Evolutionary conservation across 148 eudicot species (phyloP).

Genomic region (Mesembryanthemum crystallinum): DNA sequence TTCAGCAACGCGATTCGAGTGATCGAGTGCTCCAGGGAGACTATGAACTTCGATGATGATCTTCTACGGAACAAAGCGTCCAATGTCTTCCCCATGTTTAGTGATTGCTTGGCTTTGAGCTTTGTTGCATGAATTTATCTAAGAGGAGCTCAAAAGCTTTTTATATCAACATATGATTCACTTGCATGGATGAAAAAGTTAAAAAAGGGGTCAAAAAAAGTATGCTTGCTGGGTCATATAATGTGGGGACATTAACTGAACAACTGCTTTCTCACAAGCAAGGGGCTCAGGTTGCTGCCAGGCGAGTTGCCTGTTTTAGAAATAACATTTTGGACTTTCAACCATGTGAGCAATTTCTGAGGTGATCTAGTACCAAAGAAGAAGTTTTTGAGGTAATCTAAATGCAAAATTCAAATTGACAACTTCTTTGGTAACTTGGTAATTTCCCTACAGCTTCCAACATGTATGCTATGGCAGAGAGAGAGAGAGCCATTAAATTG

Average conservation of each 20-base stretch:
- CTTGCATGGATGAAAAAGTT: neutral
- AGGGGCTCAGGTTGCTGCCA: neutral
- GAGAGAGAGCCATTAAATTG: too few relatives aligned
- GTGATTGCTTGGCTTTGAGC: neutral
- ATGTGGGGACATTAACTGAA: neutral
- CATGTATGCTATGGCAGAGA: too few relatives aligned
- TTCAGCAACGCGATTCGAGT: conserved; percentile 43
- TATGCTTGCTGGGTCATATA: neutral
- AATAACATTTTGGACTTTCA: too few relatives aligned
- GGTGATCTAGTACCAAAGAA: neutral
- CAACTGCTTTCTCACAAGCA: too few relatives aligned
- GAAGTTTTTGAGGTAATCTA: neutral
- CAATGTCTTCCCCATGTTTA: conserved; percentile 27
- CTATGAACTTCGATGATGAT: conserved; percentile 22
- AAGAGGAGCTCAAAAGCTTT: neutral
- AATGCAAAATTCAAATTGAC: neutral
- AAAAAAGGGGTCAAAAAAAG: neutral
- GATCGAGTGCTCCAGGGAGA: conserved; percentile 25
- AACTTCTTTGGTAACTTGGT: too few relatives aligned
- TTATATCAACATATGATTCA: neutral
- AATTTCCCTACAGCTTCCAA: too few relatives aligned
- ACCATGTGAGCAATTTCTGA: too few relatives aligned
- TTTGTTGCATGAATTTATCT: neutral
- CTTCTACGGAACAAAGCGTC: conserved; percentile 20
- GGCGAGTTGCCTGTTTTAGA: neutral